Base-by-base conservation (phyloP, 2,329 filamentous ascomycete species). In the Colletotrichum orchidophilum region DNA sequence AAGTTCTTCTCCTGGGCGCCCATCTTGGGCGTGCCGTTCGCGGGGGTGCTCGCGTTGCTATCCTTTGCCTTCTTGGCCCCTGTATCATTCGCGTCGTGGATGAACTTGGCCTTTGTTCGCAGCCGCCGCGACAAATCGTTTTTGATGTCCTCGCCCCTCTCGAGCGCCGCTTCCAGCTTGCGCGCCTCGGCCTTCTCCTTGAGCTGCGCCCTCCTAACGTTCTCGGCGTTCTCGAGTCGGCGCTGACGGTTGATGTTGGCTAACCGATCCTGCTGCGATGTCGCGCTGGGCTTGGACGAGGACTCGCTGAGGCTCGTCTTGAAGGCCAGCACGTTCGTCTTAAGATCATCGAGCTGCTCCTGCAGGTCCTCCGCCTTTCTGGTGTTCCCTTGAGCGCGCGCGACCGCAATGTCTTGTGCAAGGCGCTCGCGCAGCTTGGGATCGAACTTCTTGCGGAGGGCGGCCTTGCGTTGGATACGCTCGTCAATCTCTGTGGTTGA, bases 191-290 rank as follows among this genome's bases (percentile, higher is more conserved):
- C 88, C 75, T 91, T 89, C 83, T 99, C 96, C 75, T 92, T 92
- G 66, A 97, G 86, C 79, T 98, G 93, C 0, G 95, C 96, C 80
- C 94, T 93, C 71, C 96, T 94, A n/a, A 98, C 93, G 58, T 93
- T 92, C 79, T 97, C 94, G n/a, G 90, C 88, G 78, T 98, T 98
- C 75, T 92, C 88, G 70, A 92, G 91, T 73, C 96, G 92, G 81
- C 97, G 98, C 78, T 93, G 90, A 31, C 90, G 87, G 81, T 99
- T 99, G 74, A 97, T 87, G 77, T 93, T 89, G 0, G 94, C 93
- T 27, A 98, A 87, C 31, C 93, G 92, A 74, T 97, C 94, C 80
- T 96, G 94, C 80, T 97, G 93, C 12, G 85, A 86, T 39, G 87
- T 85, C 9, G 87, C 84, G 75, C 86, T 81, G 66, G 82, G 82